A percentile compares a stretch with the other conserved stretches of the same genome.
These are phyloP conservation scores for Saraca asoca DNA, from an alignment of 331 rosid genomes.

Conservation along the genomic window DNA sequence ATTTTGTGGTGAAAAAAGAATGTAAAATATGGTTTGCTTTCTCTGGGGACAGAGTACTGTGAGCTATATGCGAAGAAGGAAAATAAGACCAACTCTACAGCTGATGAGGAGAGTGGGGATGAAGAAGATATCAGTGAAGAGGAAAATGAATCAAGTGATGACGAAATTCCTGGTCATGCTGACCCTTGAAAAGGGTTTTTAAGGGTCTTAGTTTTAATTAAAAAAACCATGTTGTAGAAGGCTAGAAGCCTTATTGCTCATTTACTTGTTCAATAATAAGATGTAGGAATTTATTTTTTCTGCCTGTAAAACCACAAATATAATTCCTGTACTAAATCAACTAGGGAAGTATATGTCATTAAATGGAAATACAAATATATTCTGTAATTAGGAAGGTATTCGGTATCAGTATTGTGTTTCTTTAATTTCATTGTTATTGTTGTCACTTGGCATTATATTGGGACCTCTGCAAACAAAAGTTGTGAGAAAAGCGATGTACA, in stretches of 20 bases:
- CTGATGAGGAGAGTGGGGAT: conserved; percentile 67
- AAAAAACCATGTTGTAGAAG: conserved; percentile 42
- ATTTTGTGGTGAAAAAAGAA: conserved; percentile 27
- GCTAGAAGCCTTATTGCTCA: conserved; percentile 31
- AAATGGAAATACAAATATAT: conserved; percentile 11
- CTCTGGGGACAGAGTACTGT: conserved; percentile 70
- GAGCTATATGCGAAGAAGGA: conserved; percentile 84
- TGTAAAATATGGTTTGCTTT: conserved; percentile 26
- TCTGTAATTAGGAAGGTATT: neutral
- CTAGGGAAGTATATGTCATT: conserved; percentile 26
- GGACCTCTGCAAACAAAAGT: no score
- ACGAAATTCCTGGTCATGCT: conserved; percentile 77
- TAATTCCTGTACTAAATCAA: conserved; percentile 26
- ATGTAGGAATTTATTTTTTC: conserved; percentile 42
- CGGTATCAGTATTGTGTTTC: neutral
- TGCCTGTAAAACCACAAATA: conserved; percentile 44
- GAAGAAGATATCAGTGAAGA: conserved; percentile 75
- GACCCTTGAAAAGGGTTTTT: conserved; percentile 58
- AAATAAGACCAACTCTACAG: conserved; percentile 50
- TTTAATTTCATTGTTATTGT: neutral
- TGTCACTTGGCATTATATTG: neutral
- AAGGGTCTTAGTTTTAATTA: conserved; percentile 25
- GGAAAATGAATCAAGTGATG: conserved; percentile 69
- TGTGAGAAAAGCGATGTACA: no score
- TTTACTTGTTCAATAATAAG: conserved; percentile 39